A percentile compares a stretch with the other conserved stretches of the same genome.
Conservation (phyloP, 805 yeast genomes). For the Sugiyamaella floridensis region DNA sequence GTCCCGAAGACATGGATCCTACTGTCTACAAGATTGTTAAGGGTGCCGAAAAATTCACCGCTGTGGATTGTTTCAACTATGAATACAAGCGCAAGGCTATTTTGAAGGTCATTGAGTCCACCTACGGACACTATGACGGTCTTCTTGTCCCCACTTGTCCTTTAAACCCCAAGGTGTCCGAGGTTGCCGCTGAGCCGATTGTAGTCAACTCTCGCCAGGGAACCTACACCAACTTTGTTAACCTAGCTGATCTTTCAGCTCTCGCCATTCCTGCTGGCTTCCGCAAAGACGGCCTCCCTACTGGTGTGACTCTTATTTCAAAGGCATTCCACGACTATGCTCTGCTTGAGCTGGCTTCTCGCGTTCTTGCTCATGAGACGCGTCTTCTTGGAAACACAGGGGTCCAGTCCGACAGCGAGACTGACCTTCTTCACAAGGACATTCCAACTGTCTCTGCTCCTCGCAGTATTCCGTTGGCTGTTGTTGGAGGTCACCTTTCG, state of each 20-base stretch:
- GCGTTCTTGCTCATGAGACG: conserved; percentile 47
- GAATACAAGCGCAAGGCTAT: conserved; percentile 85
- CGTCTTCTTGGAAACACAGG: conserved; percentile 55
- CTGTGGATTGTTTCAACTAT: conserved; percentile 74
- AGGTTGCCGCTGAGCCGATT: conserved; percentile 71
- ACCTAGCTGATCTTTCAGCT: conserved; percentile 88
- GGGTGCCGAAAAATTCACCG: conserved; percentile 71
- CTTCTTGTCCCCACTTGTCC: conserved; percentile 92
- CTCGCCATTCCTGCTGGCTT: conserved; percentile 89
- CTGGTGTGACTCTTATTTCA: conserved; percentile 81
- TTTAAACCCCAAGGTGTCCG: conserved; percentile 73
- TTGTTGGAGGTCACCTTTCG: conserved; percentile 90
- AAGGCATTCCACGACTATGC: conserved; percentile 84
- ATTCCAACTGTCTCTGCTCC: conserved; percentile 40
- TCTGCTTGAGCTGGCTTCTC: conserved; percentile 70
- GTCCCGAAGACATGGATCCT: conserved; percentile 76
- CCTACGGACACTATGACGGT: conserved; percentile 60
- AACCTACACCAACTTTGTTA: conserved; percentile 96
- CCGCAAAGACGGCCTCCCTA: conserved; percentile 80
- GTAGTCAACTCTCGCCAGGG: conserved; percentile 85
- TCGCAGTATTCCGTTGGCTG: conserved; percentile 62
- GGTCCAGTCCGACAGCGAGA: conserved; percentile 34
- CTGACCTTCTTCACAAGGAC: conserved; percentile 37
- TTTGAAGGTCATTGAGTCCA: conserved; percentile 51
- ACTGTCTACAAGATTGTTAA: conserved; percentile 69